Evolutionary conservation across 2,329 filamentous ascomycete species (phyloP).

Genomic region (Aspergillus novoparasiticus): DNA sequence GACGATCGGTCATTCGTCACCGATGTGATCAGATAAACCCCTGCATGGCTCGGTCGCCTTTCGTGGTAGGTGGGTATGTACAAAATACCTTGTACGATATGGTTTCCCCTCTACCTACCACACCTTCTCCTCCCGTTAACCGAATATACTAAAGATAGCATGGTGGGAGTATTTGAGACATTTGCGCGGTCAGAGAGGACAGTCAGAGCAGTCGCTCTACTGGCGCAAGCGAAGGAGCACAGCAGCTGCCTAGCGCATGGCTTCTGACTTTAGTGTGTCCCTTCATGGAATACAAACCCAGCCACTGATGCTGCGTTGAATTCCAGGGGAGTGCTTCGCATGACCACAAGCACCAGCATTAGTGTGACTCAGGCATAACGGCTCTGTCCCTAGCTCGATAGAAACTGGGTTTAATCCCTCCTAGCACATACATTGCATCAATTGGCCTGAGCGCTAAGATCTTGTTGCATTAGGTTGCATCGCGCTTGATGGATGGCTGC

Average conservation of each 20-base stretch:
- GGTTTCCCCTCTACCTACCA: not conserved
- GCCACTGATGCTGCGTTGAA: not conserved
- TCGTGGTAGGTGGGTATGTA: not conserved
- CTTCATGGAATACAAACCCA: conserved; percentile 3
- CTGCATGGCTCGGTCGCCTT: not conserved
- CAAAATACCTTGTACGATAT: not conserved
- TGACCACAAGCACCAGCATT: not conserved
- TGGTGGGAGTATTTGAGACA: not conserved
- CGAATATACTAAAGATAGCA: not conserved
- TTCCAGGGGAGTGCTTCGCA: not conserved
- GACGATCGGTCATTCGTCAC: conserved; percentile 10
- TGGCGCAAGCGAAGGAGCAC: not conserved
- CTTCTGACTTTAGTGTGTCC: not conserved
- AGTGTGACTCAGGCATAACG: not conserved
- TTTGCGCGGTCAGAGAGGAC: not conserved
- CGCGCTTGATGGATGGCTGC: not conserved
- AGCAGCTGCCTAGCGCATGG: not conserved
- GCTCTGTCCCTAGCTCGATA: not conserved
- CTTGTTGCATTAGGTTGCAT: conserved; percentile 5
- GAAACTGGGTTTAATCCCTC: not conserved
- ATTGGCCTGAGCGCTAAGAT: conserved; percentile 4
- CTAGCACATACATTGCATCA: not conserved
- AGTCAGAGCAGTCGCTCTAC: not conserved
- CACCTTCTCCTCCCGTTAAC: not conserved
- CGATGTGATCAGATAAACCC: conserved; percentile 3